Evolutionary conservation across 1,139 yeast genomes (phyloP).

Genomic region (Hansenula anomala): DNA sequence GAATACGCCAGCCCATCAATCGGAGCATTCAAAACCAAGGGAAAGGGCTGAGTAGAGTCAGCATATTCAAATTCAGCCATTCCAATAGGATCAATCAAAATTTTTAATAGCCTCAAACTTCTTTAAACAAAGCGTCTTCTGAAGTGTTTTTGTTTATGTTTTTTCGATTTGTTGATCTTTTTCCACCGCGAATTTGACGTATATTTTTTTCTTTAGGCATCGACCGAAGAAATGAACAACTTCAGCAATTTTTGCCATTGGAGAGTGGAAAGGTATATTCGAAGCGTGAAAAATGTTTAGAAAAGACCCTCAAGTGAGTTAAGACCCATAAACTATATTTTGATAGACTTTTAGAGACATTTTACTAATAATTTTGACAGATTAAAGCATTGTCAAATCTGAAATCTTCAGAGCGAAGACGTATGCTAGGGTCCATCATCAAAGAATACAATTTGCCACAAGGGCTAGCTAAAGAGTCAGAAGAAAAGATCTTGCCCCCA

Average conservation of each 20-base stretch:
- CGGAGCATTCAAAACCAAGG: not conserved
- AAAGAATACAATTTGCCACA: slow-evolving; percentile 40
- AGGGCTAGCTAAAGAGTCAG: slow-evolving; percentile 40
- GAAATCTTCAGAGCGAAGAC: slow-evolving; percentile 77
- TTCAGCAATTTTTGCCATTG: too few relatives aligned
- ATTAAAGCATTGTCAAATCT: slow-evolving; percentile 73
- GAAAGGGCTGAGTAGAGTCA: not conserved
- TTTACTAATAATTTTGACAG: slow-evolving; percentile 19
- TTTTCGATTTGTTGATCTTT: not conserved
- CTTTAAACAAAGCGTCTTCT: too few relatives aligned
- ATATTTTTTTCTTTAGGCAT: not conserved
- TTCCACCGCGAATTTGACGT: not conserved
- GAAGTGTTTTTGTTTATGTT: too few relatives aligned
- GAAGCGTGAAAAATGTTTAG: slow-evolving; percentile 45
- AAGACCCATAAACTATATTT: not conserved
- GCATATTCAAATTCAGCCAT: too few relatives aligned
- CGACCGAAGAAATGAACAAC: too few relatives aligned
- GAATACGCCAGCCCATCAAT: slow-evolving; percentile 11
- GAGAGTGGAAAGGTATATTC: too few relatives aligned
- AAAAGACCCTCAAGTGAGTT: slow-evolving; percentile 45
- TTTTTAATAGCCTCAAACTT: too few relatives aligned
- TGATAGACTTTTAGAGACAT: not conserved
- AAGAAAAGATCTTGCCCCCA: slow-evolving; percentile 50
- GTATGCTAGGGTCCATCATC: slow-evolving; percentile 45
- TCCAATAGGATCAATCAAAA: too few relatives aligned